A percentile compares a stretch with the other conserved stretches of the same genome.
Evolutionary conservation across 2,329 filamentous ascomycete genomes (phyloP).

Genomic region (Beauveria sp.): DNA sequence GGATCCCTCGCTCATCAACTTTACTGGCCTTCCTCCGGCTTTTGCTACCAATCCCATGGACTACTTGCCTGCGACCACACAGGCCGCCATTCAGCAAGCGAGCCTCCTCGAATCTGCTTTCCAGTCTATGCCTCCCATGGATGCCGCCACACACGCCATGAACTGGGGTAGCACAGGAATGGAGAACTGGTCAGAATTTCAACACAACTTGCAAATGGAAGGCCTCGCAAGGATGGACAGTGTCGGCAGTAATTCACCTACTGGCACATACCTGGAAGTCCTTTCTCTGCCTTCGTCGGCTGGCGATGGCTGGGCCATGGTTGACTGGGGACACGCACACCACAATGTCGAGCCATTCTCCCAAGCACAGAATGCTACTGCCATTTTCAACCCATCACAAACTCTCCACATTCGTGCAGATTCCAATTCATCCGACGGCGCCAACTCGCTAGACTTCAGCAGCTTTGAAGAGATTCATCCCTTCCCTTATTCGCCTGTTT

Average conservation of each 20-base stretch:
- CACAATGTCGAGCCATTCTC: conserved; percentile 57
- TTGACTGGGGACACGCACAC: conserved; percentile 66
- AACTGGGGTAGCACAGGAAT: conserved; percentile 55
- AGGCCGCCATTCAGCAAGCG: conserved; percentile 51
- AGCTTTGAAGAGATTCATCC: conserved; percentile 72
- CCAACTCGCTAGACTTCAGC: conserved; percentile 58
- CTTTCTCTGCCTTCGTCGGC: conserved; percentile 73
- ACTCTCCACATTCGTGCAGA: conserved; percentile 81
- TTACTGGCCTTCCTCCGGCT: conserved; percentile 40
- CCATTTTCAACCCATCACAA: conserved; percentile 88
- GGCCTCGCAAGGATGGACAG: conserved; percentile 31
- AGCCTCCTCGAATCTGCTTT: conserved; percentile 59
- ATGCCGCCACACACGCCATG: conserved; percentile 46
- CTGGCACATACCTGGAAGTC: conserved; percentile 66
- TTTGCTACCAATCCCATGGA: conserved; percentile 51
- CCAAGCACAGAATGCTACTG: conserved; percentile 37
- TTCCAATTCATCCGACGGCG: conserved; percentile 75
- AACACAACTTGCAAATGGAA: conserved; percentile 50
- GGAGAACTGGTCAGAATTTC: conserved; percentile 75
- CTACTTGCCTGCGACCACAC: conserved; percentile 55
- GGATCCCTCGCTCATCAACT: conserved; percentile 48
- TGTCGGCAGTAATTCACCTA: conserved; percentile 38
- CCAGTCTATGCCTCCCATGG: conserved; percentile 47
- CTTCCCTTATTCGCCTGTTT: conserved; percentile 73
- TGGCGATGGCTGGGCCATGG: conserved; percentile 79